Percentiles rank a stretch among this genome's conserved stretches.
Conservation (phyloP, 2,329 filamentous ascomycete genomes). For the Fusarium sp. region DNA sequence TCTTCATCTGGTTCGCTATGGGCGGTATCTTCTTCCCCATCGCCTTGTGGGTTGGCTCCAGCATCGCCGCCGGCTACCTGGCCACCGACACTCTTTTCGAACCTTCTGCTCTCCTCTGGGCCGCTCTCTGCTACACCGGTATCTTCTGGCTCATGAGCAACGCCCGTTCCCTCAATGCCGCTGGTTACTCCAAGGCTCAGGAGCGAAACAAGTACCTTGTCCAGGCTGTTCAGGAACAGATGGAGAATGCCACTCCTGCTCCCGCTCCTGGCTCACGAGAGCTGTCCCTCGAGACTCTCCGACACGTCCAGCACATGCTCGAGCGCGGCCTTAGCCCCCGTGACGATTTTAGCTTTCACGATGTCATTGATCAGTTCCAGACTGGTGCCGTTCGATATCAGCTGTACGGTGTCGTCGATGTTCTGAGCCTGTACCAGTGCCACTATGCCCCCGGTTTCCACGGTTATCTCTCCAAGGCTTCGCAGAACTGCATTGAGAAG, state of each 20-base stretch:
- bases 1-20: slow-evolving; percentile 26
- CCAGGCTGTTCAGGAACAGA: slow-evolving; percentile 13
- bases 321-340: slow-evolving; percentile 27
- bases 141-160: slow-evolving; percentile 26
- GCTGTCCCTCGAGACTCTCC: slow-evolving; percentile 11
- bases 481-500: slow-evolving; percentile 37
- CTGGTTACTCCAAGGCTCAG: slow-evolving; percentile 22
- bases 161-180: slow-evolving; percentile 13
- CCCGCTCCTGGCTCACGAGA: slow-evolving; percentile 10
- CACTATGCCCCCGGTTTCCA: slow-evolving; percentile 37
- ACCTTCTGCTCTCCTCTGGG: slow-evolving; percentile 4
- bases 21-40: slow-evolving; percentile 25
- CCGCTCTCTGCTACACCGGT: slow-evolving; percentile 10
- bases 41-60: slow-evolving; percentile 9
- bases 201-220: slow-evolving; percentile 24
- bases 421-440: slow-evolving; percentile 31
- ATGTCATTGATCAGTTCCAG: slow-evolving; percentile 44
- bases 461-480: slow-evolving; percentile 33
- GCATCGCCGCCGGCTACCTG: slow-evolving; percentile 6
- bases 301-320: slow-evolving; percentile 28
- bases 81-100: slow-evolving; percentile 13
- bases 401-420: slow-evolving; percentile 35
- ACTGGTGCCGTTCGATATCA: slow-evolving; percentile 40
- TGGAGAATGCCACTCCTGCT: background rate
- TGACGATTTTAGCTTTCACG: slow-evolving; percentile 36